These are phyloP conservation scores for Przewalskia tangutica DNA, from an alignment of 257 asterid genomes.

Conservation along the genomic window DNA sequence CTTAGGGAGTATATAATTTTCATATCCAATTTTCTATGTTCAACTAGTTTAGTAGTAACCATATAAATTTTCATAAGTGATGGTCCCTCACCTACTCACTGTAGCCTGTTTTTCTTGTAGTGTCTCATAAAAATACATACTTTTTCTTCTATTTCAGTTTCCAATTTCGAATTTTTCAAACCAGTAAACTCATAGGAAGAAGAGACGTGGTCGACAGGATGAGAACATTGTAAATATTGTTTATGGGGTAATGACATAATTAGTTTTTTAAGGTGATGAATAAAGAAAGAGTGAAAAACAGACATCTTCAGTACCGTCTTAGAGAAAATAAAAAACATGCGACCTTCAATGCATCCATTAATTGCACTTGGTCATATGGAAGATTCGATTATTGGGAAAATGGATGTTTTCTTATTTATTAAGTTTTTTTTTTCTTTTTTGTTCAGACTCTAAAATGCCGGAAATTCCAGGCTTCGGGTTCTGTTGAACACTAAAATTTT, in stretches of 20 bases:
- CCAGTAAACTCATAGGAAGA: constrained; percentile 36
- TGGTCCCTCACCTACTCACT: constrained; percentile 16
- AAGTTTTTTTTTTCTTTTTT: not conserved
- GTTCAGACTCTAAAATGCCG: constrained; percentile 34
- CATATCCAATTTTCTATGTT: not conserved
- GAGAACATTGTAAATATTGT: constrained; percentile 69
- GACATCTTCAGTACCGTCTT: constrained; percentile 97
- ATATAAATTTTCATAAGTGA: not conserved
- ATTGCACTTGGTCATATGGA: constrained; percentile 88
- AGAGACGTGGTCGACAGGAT: constrained; percentile 51
- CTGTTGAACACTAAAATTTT: not conserved
- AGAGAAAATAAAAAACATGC: constrained; percentile 64
- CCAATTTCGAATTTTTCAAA: constrained; percentile 32
- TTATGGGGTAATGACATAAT: constrained; percentile 38
- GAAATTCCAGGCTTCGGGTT: constrained; percentile 5
- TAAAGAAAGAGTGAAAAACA: constrained; percentile 54
- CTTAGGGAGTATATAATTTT: not conserved
- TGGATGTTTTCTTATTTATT: constrained; percentile 35
- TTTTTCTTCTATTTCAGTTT: constrained; percentile 12
- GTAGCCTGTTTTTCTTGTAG: too few species aligned
- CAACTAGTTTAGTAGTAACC: constrained; percentile 3
- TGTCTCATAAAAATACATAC: constrained; percentile 30
- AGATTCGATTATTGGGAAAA: constrained; percentile 84
- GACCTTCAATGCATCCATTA: constrained; percentile 67
- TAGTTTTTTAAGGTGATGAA: constrained; percentile 23